Conservation (phyloP, 2,329 filamentous ascomycete species). For the Pseudonectria foliicola region DNA sequence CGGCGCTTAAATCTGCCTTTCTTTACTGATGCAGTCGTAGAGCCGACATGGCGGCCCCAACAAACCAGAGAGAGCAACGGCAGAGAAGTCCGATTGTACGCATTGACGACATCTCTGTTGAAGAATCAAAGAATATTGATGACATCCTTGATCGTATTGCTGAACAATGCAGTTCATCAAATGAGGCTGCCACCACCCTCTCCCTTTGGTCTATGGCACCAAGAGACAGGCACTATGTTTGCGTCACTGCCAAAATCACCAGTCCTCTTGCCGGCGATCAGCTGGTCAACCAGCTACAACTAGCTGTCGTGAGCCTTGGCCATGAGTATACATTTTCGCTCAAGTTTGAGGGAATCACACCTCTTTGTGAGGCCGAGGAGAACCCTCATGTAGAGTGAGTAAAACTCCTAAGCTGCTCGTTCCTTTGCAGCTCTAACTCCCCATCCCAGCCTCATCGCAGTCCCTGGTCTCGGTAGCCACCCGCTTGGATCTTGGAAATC, state of each 20-base stretch:
- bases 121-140: too few species aligned
- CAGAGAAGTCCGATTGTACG: too few species aligned
- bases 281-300: background rate
- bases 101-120: too few species aligned
- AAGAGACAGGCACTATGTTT: too few species aligned
- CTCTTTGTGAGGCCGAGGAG: constrained; percentile 12
- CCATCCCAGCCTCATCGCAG: constrained; percentile 20
- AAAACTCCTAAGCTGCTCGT: background rate
- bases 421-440: background rate
- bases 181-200: too few species aligned
- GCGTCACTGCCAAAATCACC: background rate
- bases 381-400: constrained; percentile 16
- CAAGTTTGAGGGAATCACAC: constrained; percentile 20
- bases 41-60: too few species aligned
- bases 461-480: constrained; percentile 23
- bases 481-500: constrained; percentile 24
- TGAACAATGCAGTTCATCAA: too few species aligned
- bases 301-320: background rate
- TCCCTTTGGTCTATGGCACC: too few species aligned
- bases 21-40: too few species aligned
- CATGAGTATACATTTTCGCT: constrained; percentile 1
- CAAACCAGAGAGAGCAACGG: too few species aligned
- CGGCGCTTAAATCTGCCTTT: too few species aligned
- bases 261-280: constrained; percentile 2
- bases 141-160: too few species aligned